Evolutionary conservation across 2,329 filamentous ascomycete genomes (phyloP).

Genomic region (Trichoderma hamatum): DNA sequence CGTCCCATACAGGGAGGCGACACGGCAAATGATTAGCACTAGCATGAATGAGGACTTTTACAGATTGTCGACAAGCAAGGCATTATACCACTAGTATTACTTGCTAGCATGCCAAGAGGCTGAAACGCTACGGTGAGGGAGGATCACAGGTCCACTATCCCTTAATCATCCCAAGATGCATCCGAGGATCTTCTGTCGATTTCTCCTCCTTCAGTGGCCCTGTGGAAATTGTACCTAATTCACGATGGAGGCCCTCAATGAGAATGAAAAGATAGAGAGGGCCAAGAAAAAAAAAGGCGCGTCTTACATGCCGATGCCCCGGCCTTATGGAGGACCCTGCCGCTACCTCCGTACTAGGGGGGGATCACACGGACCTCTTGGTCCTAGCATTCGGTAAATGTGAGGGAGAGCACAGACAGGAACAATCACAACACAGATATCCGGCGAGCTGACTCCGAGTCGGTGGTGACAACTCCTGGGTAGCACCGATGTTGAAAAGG

Average conservation of each 20-base stretch:
- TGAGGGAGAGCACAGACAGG: conserved; percentile 11
- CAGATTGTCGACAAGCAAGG: conserved; percentile 11
- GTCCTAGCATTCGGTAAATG: conserved; percentile 24
- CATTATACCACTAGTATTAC: background rate
- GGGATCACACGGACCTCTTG: conserved; percentile 18
- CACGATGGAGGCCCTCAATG: background rate
- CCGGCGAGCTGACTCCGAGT: conserved; percentile 4
- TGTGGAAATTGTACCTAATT: background rate
- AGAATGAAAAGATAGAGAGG: background rate
- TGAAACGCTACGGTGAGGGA: conserved; percentile 10
- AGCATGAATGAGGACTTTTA: background rate
- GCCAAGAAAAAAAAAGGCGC: background rate
- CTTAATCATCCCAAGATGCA: conserved; percentile 18
- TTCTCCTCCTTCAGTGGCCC: background rate
- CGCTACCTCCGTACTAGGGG: background rate
- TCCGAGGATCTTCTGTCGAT: background rate
- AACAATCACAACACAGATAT: background rate
- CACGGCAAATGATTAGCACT: background rate
- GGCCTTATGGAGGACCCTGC: background rate
- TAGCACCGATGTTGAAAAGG: background rate
- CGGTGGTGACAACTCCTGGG: background rate
- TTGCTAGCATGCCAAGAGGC: background rate
- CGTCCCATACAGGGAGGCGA: conserved; percentile 2
- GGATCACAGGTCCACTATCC: conserved; percentile 8
- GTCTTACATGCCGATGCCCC: conserved; percentile 15